Evolutionary conservation across 1,284 basidiomycete genomes (phyloP), one percentile per base, ranked within the genome.

Genomic region (Puccinia coronata): DNA sequence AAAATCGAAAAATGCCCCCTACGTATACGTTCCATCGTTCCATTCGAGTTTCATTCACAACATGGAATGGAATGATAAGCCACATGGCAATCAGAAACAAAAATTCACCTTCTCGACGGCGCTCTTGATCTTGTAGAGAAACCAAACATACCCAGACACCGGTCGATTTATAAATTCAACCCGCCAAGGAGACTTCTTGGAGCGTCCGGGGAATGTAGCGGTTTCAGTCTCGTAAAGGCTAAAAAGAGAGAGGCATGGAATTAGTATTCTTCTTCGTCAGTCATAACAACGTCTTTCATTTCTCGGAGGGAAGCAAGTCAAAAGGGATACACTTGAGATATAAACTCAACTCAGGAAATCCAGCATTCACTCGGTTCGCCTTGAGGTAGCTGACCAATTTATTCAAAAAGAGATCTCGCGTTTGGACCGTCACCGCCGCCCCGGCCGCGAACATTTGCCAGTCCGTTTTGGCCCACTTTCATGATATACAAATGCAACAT

Each of bases 381-480:
- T 83, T 78, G 41, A 85, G 83, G 81, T 84, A 87, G 0, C 70
- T 47, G 74, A 86, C 84, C 41, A 86, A 81, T 63, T 82, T 55
- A n/a, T 83, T 83, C 76, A 86, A 82, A 72, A 86, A 86, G 39
- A 86, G 82, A 78, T 85, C 83, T 31, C 84, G 82, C 23, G 84
- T 84, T 0, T 82, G 69, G 41, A 76, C 39, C 41, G 82, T 81
- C 12, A 83, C 82, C 1, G 85, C 83, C 0, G 84, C 84, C 0
- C 83, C 85, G 6, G 86, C 85, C 0, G 86, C 84, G 73, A 86
- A 86, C 82, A 86, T 83, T 61, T 85, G 83, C 86, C 86, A 87
- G 82, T 87, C 86, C 12, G 85, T 84, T 67, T 81, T 81, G 6
- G 79, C 79, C 79, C 79, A 81, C 79, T 81, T 11, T 2, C 0